Conservation (phyloP, 495 filamentous ascomycete species). For the Penicillium ucsense region DNA sequence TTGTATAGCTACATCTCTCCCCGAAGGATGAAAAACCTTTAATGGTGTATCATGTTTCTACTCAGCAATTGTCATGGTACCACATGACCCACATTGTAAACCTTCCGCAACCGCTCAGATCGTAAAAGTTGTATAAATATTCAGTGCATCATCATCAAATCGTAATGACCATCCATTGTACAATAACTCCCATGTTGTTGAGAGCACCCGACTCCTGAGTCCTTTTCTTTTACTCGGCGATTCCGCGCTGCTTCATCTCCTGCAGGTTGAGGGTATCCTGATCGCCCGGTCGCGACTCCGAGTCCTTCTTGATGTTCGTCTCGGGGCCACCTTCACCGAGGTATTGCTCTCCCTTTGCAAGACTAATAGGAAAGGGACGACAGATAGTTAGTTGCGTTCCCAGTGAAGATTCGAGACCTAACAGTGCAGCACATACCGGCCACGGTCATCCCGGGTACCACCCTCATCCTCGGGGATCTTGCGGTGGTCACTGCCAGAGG, state of each 20-base stretch:
- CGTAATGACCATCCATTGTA: constrained; percentile 4
- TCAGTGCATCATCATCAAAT: not conserved
- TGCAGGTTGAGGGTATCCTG: constrained; percentile 30
- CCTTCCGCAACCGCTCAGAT: not conserved
- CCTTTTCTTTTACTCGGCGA: constrained; percentile 5
- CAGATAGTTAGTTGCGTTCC: not conserved
- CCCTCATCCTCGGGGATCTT: constrained; percentile 43
- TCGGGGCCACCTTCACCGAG: constrained; percentile 43
- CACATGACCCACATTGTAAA: not conserved
- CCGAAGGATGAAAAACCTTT: not conserved
- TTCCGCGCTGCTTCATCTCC: constrained; percentile 17
- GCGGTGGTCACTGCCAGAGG: constrained; percentile 42
- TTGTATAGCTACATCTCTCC: not conserved
- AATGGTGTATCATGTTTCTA: not conserved
- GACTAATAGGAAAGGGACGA: constrained; percentile 10
- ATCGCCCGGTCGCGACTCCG: constrained; percentile 30
- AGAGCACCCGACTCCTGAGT: too few species aligned
- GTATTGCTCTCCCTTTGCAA: constrained; percentile 38
- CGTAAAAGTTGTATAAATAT: too few species aligned
- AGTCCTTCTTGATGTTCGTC: constrained; percentile 31
- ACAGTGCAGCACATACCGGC: constrained; percentile 20
- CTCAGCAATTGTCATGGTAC: too few species aligned
- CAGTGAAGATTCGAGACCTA: too few species aligned
- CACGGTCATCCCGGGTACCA: constrained; percentile 36
- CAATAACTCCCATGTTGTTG: constrained; percentile 1